Evolutionary conservation across 2,329 filamentous ascomycete species (phyloP).

Genomic region (Raffaelea arxii): DNA sequence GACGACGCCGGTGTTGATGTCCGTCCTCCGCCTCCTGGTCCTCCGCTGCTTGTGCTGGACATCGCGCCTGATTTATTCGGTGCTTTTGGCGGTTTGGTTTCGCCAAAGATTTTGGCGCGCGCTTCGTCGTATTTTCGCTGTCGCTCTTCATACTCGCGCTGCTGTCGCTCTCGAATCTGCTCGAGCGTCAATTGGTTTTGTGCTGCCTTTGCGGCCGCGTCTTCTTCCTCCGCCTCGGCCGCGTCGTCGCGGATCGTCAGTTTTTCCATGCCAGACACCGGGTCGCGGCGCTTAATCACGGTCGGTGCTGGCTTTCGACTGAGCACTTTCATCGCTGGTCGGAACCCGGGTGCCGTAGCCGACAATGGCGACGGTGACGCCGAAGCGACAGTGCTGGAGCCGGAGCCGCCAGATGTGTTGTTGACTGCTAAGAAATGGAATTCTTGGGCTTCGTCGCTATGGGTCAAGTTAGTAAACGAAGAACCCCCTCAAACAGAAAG

Average conservation of each 20-base stretch:
- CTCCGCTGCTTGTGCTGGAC: slow-evolving; percentile 1
- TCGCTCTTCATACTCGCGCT: slow-evolving; percentile 77
- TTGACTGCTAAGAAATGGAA: slow-evolving; percentile 53
- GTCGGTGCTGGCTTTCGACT: slow-evolving; percentile 66
- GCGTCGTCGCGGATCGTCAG: slow-evolving; percentile 39
- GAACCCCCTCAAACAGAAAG: not conserved
- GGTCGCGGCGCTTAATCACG: slow-evolving; percentile 48
- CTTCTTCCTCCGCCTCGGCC: slow-evolving; percentile 58
- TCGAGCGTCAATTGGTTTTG: slow-evolving; percentile 59
- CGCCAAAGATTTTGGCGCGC: slow-evolving; percentile 77
- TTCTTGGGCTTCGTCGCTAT: slow-evolving; percentile 62
- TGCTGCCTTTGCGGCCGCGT: slow-evolving; percentile 60
- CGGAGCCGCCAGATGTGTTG: slow-evolving; percentile 14
- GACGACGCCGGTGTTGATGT: not conserved
- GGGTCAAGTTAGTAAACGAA: not conserved
- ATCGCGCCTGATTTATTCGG: slow-evolving; percentile 20
- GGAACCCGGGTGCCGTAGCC: slow-evolving; percentile 70
- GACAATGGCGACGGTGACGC: slow-evolving; percentile 44
- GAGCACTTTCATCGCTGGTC: slow-evolving; percentile 73
- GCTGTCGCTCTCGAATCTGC: slow-evolving; percentile 68
- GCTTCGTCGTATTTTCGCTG: slow-evolving; percentile 84
- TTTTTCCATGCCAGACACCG: slow-evolving; percentile 34
- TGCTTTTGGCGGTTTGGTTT: slow-evolving; percentile 5
- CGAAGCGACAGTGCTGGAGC: slow-evolving; percentile 29
- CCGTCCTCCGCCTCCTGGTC: not conserved